Evolutionary conservation across 2,329 filamentous ascomycete genomes (phyloP), one percentile per base, ranked within the genome.

Genomic region (Penicillium sp.): DNA sequence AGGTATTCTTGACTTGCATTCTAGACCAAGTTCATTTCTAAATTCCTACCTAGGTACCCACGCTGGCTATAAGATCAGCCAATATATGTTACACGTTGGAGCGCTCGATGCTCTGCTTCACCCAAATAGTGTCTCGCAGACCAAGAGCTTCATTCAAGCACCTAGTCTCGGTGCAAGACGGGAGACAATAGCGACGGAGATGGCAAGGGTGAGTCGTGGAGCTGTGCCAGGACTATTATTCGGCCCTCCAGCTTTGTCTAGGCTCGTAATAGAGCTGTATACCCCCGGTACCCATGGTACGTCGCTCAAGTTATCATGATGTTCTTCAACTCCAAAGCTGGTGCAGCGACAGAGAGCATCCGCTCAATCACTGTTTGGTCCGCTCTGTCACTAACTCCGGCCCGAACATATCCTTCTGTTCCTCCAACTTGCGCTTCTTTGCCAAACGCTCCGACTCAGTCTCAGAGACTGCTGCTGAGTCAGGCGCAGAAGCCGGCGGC

Each of bases 381-480:
- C 65, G 56, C 36, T 68, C 58, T 39, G 51, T 57, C 27, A 68
- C 65, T 46, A 70, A 49, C 39, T 69, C 67, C 4, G 63, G 63
- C 4, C 68, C 68, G 53, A 70, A 70, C 28, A 69, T 56, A 56
- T 67, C 62, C 10, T 56, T 41, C 43, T 61, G 60, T 23, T 53
- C 50, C 43, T 70, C 67, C 10, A 70, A 36, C 18, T 67, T 70
- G 41, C 68, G 57, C 51, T 70, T 71, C 54, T 72, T 72, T n/a
- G 65, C 63, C 16, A 63, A 48, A 4, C 66, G 61, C 45, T 69
- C 67, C 39, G 63, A 56, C 42, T 69, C 66, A 29, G 61, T 69
- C 41, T 68, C 67, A 3, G 63, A 61, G 10, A 54, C 54, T 2
- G 35, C 11, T 4, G 35, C 11, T 13, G 35, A 37, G 1, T 46